A percentile compares a stretch with the other conserved stretches of the same genome.
phyloP scores from a whole-genome alignment of 352 stramenopile species.

The Pythium biforme region DNA sequence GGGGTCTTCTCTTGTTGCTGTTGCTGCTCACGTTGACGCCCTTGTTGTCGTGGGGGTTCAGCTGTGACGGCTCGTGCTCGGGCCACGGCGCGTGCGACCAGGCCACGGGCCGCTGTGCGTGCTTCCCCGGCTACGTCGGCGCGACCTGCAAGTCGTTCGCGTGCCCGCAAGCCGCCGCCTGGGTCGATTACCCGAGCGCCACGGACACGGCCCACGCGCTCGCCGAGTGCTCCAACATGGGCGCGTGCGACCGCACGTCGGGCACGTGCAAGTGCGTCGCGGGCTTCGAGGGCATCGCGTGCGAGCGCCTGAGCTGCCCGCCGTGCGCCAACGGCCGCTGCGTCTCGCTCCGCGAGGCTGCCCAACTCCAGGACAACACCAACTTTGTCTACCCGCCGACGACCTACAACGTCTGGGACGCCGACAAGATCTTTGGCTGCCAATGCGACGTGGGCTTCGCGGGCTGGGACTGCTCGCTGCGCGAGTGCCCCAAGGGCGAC shows the following conservation, averaged over 20 bases:
- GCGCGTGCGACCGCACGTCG: conserved; percentile 69
- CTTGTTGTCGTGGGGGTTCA: conserved; percentile 23
- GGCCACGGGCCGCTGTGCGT: conserved; percentile 67
- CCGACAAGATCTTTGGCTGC: conserved; percentile 77
- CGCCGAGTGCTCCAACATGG: conserved; percentile 86
- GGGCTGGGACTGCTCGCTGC: conserved; percentile 63
- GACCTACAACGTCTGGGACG: conserved; percentile 68
- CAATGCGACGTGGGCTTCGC: conserved; percentile 68
- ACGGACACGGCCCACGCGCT: conserved; percentile 67
- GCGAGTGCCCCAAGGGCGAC: conserved; percentile 56
- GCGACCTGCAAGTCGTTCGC: conserved; percentile 50
- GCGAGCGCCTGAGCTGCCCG: conserved; percentile 62
- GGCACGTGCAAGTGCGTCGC: conserved; percentile 57
- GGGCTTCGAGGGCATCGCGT: conserved; percentile 77
- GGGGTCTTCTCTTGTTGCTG: background rate
- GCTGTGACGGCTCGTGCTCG: conserved; percentile 84
- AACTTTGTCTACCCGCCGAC: conserved; percentile 59
- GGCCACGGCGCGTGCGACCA: conserved; percentile 61
- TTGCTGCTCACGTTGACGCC: conserved; percentile 4
- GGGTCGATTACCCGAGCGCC: conserved; percentile 60
- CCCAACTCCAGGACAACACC: conserved; percentile 51
- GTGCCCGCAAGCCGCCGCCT: conserved; percentile 53
- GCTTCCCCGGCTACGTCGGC: conserved; percentile 77
- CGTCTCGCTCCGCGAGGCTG: conserved; percentile 67
- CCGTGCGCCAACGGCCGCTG: conserved; percentile 67